Conservation (phyloP, 257 asterid genomes). For the Nicotiana knightiana region DNA sequence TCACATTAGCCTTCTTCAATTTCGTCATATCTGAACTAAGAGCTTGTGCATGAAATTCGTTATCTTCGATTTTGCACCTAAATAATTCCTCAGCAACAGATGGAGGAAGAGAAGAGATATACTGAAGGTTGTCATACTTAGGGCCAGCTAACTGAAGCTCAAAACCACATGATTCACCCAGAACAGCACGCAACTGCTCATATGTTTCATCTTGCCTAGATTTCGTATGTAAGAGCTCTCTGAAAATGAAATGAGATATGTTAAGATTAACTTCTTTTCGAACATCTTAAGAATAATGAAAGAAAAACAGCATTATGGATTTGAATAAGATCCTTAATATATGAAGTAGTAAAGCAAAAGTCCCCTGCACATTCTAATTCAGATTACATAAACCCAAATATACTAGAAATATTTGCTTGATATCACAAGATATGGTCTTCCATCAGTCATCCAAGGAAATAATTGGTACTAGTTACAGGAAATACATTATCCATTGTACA, state of each 20-base stretch:
- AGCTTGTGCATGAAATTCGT: conserved; percentile 55
- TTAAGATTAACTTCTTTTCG: background rate
- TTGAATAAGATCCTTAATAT: background rate
- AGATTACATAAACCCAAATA: background rate
- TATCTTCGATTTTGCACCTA: conserved; percentile 43
- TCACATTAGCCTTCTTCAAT: conserved; percentile 52
- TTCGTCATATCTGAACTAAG: conserved; percentile 54
- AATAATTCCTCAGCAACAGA: conserved; percentile 57
- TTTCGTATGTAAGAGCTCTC: conserved; percentile 64
- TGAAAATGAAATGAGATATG: conserved; percentile 17
- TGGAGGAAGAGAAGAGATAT: conserved; percentile 49
- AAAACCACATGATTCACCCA: conserved; percentile 71
- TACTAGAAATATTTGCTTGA: background rate
- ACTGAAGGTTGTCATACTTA: conserved; percentile 35
- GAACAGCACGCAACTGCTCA: conserved; percentile 41
- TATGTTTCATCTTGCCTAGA: conserved; percentile 55
- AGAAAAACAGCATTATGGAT: background rate
- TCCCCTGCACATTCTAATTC: background rate
- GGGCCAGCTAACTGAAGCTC: conserved; percentile 66
- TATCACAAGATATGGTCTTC: background rate
- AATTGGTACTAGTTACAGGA: background rate
- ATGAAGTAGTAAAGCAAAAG: background rate
- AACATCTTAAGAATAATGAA: background rate
- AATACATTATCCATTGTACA: background rate
- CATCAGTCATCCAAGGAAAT: background rate